Evolutionary conservation across 2,329 filamentous ascomycete species (phyloP).

Genomic region (Ampelomyces quisqualis): DNA sequence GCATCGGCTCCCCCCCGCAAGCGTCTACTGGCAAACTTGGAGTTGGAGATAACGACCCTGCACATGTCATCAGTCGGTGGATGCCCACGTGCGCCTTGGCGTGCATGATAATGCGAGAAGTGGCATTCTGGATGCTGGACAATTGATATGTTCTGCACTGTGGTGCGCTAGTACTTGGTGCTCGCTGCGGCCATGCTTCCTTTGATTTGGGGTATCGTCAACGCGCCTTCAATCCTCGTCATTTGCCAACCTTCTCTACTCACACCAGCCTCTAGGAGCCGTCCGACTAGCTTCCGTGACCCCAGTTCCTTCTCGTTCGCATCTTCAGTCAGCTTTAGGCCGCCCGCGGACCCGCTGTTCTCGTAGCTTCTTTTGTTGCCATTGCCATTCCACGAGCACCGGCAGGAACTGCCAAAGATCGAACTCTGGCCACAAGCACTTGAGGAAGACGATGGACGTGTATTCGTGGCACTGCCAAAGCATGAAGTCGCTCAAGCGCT

Average conservation of each 20-base stretch:
- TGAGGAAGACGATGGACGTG: slow-evolving; percentile 87
- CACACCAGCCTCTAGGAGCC: background rate
- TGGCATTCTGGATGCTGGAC: slow-evolving; percentile 5
- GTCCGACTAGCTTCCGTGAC: slow-evolving; percentile 3
- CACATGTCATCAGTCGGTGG: slow-evolving; percentile 16
- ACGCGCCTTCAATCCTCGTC: slow-evolving; percentile 17
- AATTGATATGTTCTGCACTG: slow-evolving; percentile 12
- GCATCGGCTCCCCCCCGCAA: too few species aligned
- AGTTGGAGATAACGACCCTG: slow-evolving; percentile 13
- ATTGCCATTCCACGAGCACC: slow-evolving; percentile 87
- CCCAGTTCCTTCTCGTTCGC: slow-evolving; percentile 6
- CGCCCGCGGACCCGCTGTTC: slow-evolving; percentile 37
- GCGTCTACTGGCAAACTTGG: too few species aligned
- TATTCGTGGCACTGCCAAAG: slow-evolving; percentile 96
- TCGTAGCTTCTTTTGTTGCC: slow-evolving; percentile 53
- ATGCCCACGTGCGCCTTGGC: slow-evolving; percentile 8
- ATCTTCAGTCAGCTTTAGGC: slow-evolving; percentile 27
- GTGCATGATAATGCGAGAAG: slow-evolving; percentile 3
- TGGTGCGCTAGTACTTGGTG: slow-evolving; percentile 16
- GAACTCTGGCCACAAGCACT: slow-evolving; percentile 95
- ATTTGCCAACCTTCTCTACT: slow-evolving; percentile 6
- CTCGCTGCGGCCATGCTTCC: slow-evolving; percentile 20
- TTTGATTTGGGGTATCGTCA: slow-evolving; percentile 30
- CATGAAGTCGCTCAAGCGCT: slow-evolving; percentile 95
- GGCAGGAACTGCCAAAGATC: slow-evolving; percentile 91